phyloP scores from a whole-genome alignment of 495 filamentous ascomycete genomes.

The Jackrogersella minutella region DNA sequence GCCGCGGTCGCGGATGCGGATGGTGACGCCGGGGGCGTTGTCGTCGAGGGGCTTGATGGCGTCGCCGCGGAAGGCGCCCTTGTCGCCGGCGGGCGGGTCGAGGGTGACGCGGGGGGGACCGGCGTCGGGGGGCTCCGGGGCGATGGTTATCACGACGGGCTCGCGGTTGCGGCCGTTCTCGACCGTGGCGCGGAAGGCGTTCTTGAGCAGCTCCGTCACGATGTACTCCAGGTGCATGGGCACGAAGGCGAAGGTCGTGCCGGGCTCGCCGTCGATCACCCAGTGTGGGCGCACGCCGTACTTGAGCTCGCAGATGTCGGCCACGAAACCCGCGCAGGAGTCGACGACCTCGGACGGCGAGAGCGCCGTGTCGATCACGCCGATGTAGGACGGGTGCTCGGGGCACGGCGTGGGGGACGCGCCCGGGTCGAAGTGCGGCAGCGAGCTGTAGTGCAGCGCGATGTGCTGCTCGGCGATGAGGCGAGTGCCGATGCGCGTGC shows the following conservation, averaged over 20 bases:
- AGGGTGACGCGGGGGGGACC: slow-evolving; percentile 66
- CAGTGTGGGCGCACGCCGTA: slow-evolving; percentile 89
- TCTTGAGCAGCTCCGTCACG: slow-evolving; percentile 93
- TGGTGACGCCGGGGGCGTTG: slow-evolving; percentile 85
- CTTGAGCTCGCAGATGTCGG: slow-evolving; percentile 94
- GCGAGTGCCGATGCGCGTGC: slow-evolving; percentile 91
- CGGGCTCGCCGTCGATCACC: slow-evolving; percentile 80
- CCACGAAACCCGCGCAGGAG: slow-evolving; percentile 85
- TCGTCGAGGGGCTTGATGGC: slow-evolving; percentile 65
- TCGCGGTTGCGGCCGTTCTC: slow-evolving; percentile 79
- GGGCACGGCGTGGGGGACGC: slow-evolving; percentile 56
- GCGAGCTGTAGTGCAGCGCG: slow-evolving; percentile 84
- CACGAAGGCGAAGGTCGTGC: slow-evolving; percentile 86
- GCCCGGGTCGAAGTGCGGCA: slow-evolving; percentile 66
- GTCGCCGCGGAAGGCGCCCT: slow-evolving; percentile 55
- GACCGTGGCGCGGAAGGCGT: slow-evolving; percentile 91
- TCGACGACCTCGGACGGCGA: slow-evolving; percentile 82
- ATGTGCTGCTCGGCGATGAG: slow-evolving; percentile 97
- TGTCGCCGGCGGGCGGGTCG: slow-evolving; percentile 68
- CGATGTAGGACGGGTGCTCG: slow-evolving; percentile 77
- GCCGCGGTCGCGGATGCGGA: slow-evolving; percentile 93
- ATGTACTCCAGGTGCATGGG: slow-evolving; percentile 98
- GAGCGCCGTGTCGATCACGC: slow-evolving; percentile 94
- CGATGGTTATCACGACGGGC: slow-evolving; percentile 90
- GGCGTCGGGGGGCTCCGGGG: slow-evolving; percentile 72